phyloP scores from a whole-genome alignment of 176 grass and related monocot genomes.

The Triticum aestivum region IWGSC_CS_RefSeq_v2.1 NC_057798.1:648515163-648515662 shows the following conservation, averaged over 20 bases:
- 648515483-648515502: neutral
- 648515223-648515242: conserved; percentile 94
- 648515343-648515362: neutral
- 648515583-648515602: conserved; percentile 90
- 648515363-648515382: conserved; percentile 13
- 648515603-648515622: conserved; percentile 6
- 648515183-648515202: conserved; percentile 96
- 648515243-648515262: conserved; percentile 99
- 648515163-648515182: conserved; percentile 93
- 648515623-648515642: neutral
- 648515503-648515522: conserved; percentile 10
- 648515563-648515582: conserved; percentile 85
- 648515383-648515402: conserved; percentile 98
- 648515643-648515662: neutral
- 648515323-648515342: neutral
- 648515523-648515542: conserved; percentile 94
- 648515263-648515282: conserved; percentile 83
- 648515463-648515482: neutral
- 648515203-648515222: conserved; percentile 94
- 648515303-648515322: neutral
- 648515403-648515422: conserved; percentile 97
- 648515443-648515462: conserved; percentile 4
- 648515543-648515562: conserved; percentile 96
- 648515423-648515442: conserved; percentile 63
- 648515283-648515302: conserved; percentile 47